Conservation (phyloP, 768 basidiomycete genomes). For the Lyophyllum semitale region DNA sequence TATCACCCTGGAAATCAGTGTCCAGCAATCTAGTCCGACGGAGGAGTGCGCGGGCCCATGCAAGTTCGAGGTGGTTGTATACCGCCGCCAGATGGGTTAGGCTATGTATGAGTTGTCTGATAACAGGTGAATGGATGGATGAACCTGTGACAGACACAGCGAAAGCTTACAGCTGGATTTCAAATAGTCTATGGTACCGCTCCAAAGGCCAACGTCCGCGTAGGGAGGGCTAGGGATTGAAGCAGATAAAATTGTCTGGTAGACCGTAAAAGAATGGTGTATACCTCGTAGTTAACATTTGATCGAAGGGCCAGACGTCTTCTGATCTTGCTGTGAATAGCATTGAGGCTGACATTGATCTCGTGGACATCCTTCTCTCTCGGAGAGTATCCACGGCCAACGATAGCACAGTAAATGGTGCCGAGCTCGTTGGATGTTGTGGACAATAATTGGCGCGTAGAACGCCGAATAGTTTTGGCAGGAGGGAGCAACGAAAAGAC, state of each 20-base stretch:
- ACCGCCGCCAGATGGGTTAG: constrained; percentile 77
- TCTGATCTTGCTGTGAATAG: constrained; percentile 73
- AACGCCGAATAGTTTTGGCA: constrained; percentile 71
- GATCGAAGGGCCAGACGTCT: constrained; percentile 55
- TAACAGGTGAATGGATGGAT: constrained; percentile 6
- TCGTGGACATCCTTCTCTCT: constrained; percentile 49
- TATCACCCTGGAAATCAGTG: constrained; percentile 81
- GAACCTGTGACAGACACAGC: neutral
- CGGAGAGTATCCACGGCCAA: constrained; percentile 69
- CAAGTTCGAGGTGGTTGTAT: constrained; percentile 68
- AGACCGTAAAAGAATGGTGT: constrained; percentile 6
- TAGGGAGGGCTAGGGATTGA: constrained; percentile 60
- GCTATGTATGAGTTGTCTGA: constrained; percentile 66
- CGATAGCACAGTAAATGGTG: constrained; percentile 70
- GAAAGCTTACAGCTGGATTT: constrained; percentile 61
- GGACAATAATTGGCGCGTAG: constrained; percentile 70
- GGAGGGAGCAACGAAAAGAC: constrained; percentile 75
- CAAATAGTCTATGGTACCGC: constrained; percentile 69
- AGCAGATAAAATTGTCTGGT: neutral
- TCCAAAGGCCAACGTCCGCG: constrained; percentile 80
- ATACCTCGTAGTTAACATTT: constrained; percentile 70
- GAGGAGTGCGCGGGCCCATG: constrained; percentile 79
- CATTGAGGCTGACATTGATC: constrained; percentile 68
- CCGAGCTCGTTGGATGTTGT: constrained; percentile 72
- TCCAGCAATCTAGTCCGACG: constrained; percentile 75